Base-by-base conservation (phyloP, 306 rosid species). In the Senna tora region DNA sequence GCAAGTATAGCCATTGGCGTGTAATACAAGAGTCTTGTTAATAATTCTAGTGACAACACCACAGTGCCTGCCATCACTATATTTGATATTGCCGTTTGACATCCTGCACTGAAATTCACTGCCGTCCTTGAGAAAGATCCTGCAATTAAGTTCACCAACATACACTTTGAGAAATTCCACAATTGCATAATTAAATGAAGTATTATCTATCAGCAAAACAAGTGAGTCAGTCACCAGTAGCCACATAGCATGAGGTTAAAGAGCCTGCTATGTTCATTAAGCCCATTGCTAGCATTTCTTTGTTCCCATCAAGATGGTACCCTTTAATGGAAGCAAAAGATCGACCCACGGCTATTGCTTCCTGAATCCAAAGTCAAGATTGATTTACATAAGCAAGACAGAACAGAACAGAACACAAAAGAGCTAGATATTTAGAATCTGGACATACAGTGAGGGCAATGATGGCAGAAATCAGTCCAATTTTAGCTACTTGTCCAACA, bases 231-330 rank as follows among this genome's bases (percentile, higher is more conserved):
- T 78, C 22, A 93, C 98, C 98, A 1, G 97, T 94, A 59, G 98
- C 91, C 43, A 91, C 84, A 71, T 91, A 94, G 84, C 97, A 94
- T 14, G 98, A 94, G 74, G 90, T 73, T 28, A 94, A 65, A 63
- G 98, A 94, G 17, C 98, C 98, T 30, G 83, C 96, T 64, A 94
- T 79, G 89, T 91, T 93, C 87, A 86, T 87, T 53, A 84, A 86
- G 0, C 98, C 98, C 87, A 93, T 88, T 75, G 96, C 96, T 42
- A 93, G 13, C 98, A 93, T 93, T 77, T 93, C 98, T 65, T 81
- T 87, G 86, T 93, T 89, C 5, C 97, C 98, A 83, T 93, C 97
- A 73, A 93, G 89, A 71, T 84, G 90, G 73, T 93, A 91, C 45
- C 97, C 98, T 57, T 83, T 89, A 20, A 90, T 80, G 22, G 97